Conservation (phyloP, 192 early-diverging fungal genomes). For the Coemansia sp. region DNA sequence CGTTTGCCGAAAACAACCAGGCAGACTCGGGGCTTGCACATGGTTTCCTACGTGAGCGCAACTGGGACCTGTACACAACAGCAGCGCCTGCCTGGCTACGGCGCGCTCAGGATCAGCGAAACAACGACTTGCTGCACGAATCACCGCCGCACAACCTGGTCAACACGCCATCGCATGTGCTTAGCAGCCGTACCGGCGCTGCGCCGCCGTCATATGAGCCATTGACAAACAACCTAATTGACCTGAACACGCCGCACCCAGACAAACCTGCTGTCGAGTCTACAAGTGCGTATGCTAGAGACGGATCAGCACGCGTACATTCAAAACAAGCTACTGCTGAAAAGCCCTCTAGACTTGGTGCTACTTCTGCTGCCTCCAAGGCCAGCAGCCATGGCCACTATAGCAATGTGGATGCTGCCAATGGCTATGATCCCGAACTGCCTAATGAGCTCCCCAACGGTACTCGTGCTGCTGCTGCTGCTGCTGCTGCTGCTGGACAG, state of each 20-base stretch:
- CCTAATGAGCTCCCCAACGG: neutral
- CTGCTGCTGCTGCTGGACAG: neutral
- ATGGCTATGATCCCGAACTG: neutral
- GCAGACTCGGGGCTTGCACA: constrained; percentile 8
- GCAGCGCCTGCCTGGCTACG: constrained; percentile 23
- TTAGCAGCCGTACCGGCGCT: constrained; percentile 6
- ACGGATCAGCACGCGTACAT: constrained; percentile 9
- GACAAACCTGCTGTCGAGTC: neutral
- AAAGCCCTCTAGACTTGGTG: neutral
- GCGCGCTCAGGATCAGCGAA: constrained; percentile 16
- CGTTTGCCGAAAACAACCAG: constrained; percentile 5
- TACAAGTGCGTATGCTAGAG: constrained; percentile 9
- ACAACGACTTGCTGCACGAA: constrained; percentile 11
- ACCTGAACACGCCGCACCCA: constrained; percentile 16
- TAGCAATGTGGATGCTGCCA: neutral
- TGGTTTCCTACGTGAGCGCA: constrained; percentile 31
- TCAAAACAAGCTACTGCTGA: constrained; percentile 9
- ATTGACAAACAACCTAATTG: constrained; percentile 20
- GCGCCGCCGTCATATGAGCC: constrained; percentile 13
- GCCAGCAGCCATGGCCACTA: neutral
- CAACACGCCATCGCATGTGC: constrained; percentile 22
- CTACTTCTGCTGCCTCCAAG: neutral
- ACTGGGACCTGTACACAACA: constrained; percentile 18
- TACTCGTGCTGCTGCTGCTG: neutral
- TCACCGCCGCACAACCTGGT: constrained; percentile 29